A percentile compares a stretch with the other conserved stretches of the same genome.
These are phyloP conservation scores for Stylonectria norvegica DNA, from an alignment of 2,329 filamentous ascomycete species.

Conservation along the genomic window DNA sequence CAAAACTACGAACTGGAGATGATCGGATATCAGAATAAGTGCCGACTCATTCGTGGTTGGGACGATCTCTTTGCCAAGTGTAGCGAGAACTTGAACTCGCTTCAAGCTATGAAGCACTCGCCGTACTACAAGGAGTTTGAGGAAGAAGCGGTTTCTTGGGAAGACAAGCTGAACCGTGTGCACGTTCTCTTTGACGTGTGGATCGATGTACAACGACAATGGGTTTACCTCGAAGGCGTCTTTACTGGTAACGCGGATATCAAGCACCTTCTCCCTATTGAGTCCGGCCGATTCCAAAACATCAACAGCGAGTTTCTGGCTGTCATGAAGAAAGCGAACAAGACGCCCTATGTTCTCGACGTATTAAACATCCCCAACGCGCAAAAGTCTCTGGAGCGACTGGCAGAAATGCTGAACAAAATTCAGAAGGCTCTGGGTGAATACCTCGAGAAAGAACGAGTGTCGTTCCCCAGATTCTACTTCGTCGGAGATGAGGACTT, in stretches of 20 bases:
- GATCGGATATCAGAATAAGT: slow-evolving; percentile 97
- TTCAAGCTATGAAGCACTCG: slow-evolving; percentile 98
- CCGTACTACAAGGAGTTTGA: slow-evolving; percentile 99
- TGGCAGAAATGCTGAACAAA: slow-evolving; percentile 97
- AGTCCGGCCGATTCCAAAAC: slow-evolving; percentile 96
- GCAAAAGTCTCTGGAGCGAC: slow-evolving; percentile 89
- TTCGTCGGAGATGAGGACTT: slow-evolving; percentile 99
- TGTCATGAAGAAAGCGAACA: slow-evolving; percentile 99
- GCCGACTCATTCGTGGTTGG: slow-evolving; percentile 93
- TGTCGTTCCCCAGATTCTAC: slow-evolving; percentile 98
- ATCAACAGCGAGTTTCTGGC: slow-evolving; percentile 98
- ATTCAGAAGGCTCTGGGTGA: slow-evolving; percentile 98
- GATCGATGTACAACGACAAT: slow-evolving; percentile 99
- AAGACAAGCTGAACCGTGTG: slow-evolving; percentile 95
- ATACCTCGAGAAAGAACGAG: slow-evolving; percentile 95
- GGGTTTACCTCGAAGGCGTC: slow-evolving; percentile 98
- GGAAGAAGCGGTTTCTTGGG: slow-evolving; percentile 93
- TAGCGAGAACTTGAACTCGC: slow-evolving; percentile 93
- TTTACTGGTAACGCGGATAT: slow-evolving; percentile 99
- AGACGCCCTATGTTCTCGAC: slow-evolving; percentile 91
- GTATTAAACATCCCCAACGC: slow-evolving; percentile 94
- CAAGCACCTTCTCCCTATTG: slow-evolving; percentile 93
- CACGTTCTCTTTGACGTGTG: slow-evolving; percentile 98
- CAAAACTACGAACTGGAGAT: slow-evolving; percentile 91
- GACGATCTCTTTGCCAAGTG: slow-evolving; percentile 98